Base-by-base conservation (phyloP, 1,284 basidiomycete species). In the Apiotrichum akiyoshidainum region DNA sequence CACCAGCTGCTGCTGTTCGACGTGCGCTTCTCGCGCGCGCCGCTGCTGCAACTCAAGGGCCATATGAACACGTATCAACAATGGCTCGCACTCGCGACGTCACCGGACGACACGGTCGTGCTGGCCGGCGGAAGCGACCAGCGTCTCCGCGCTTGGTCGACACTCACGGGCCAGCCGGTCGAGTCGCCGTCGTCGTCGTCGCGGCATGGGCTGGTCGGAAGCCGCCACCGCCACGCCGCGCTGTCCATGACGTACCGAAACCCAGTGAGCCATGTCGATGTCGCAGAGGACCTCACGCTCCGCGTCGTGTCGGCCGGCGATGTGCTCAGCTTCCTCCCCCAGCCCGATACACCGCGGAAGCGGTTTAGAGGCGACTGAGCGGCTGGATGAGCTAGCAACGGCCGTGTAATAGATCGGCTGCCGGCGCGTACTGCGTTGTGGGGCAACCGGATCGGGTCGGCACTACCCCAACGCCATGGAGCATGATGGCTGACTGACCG, bases 1-100 rank as follows among this genome's bases (percentile, higher is more conserved):
- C 48, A 72, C 57, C 55, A 76, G 68, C 52, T 76, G 45, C 44
- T 68, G 26, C 53, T 76, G 7, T 76, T 67, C 41, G 74, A 76
- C 57, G 57, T 68, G n/a, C 63, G 74, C 21, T 76, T 64, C 46
- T 52, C 60, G 6, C 34, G 51, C 17, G 17, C 50, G 17, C 71
- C 74, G 0, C 49, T 75, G 34, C 57, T 55, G 5, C 33, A 46
- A 5, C 62, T 73, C n/a, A 21, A 57, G 16, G 71, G 71, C 2
- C 73, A 75, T 48, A 59, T 68, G 46, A 75, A 74, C 58, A 63
- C 55, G 13, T 74, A 61, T 45, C 63, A 66, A 31, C 54, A 57
- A 0, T n/a, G 54, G n/a, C 59, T 75, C 16, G 73, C 66, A 11
- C 52, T 75, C n/a, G 51, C 63, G 14, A 69, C 69, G 12, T 58